These are phyloP conservation scores for Magnolia changhungtana DNA, from an alignment of 164 flowering plant genomes.

Conservation along the genomic window DNA sequence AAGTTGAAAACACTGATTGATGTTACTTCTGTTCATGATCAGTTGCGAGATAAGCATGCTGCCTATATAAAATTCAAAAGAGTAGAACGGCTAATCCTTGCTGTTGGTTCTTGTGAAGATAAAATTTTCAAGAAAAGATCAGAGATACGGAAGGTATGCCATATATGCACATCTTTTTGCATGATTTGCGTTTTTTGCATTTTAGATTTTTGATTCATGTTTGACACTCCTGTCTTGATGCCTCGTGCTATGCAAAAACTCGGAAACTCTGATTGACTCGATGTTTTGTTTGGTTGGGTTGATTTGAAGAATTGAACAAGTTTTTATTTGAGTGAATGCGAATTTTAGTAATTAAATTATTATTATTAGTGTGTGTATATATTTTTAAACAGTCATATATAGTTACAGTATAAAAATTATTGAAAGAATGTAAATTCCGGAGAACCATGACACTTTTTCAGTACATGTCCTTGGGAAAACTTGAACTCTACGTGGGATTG, in stretches of 20 bases:
- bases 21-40: background rate
- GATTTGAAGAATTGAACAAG: too few relatives aligned
- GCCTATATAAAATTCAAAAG: conserved; percentile 36
- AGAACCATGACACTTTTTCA: too few relatives aligned
- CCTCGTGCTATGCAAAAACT: background rate
- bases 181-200: background rate
- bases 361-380: too few relatives aligned
- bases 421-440: too few relatives aligned
- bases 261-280: too few relatives aligned
- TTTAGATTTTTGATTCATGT: background rate
- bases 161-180: background rate
- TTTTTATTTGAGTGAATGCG: too few relatives aligned
- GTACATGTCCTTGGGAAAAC: too few relatives aligned
- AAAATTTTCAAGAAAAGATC: conserved; percentile 47
- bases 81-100: conserved; percentile 41
- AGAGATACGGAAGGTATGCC: conserved; percentile 10
- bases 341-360: too few relatives aligned
- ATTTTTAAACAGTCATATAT: too few relatives aligned
- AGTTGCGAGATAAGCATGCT: conserved; percentile 32
- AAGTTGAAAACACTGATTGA: background rate
- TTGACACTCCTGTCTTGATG: background rate
- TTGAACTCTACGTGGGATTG: too few relatives aligned
- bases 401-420: too few relatives aligned
- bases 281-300: too few relatives aligned
- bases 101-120: conserved; percentile 43